Conservation (phyloP, 225 moss, liverwort and hornwort genomes). For the Physcomitrium patens region DNA sequence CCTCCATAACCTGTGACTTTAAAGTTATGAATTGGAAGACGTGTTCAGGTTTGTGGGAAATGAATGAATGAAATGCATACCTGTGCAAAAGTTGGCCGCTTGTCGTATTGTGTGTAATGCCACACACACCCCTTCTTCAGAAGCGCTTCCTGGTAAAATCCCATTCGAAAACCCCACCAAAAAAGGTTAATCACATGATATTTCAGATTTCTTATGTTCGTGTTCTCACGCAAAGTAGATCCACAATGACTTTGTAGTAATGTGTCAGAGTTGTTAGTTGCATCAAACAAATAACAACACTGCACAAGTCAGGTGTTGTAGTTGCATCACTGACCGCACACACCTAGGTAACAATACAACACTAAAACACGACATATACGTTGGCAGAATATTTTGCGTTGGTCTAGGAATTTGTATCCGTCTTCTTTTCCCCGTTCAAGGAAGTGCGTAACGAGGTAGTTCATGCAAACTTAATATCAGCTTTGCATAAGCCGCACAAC, state of each 20-base stretch:
- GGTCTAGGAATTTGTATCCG: not conserved
- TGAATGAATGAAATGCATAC: conserved; percentile 20
- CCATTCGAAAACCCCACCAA: not conserved
- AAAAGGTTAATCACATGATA: no score
- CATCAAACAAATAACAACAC: no score
- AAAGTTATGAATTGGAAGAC: not conserved
- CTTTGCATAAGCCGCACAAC: not conserved
- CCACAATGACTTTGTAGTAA: no score
- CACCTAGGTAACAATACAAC: no score
- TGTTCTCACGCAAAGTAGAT: no score
- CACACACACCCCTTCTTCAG: conserved; percentile 59
- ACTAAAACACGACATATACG: no score
- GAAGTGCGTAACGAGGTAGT: not conserved
- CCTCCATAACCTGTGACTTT: not conserved
- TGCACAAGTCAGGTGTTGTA: no score
- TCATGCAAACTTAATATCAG: not conserved
- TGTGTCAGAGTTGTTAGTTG: no score
- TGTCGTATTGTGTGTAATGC: conserved; percentile 62
- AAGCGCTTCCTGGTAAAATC: conserved; percentile 44
- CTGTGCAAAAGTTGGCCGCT: conserved; percentile 54
- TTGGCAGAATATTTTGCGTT: no score
- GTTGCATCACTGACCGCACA: no score
- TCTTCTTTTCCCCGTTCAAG: not conserved
- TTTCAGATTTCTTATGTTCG: no score
- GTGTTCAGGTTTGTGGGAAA: not conserved